Conservation (phyloP, 805 yeast species). For the Tetrapisispora arboricola region DNA sequence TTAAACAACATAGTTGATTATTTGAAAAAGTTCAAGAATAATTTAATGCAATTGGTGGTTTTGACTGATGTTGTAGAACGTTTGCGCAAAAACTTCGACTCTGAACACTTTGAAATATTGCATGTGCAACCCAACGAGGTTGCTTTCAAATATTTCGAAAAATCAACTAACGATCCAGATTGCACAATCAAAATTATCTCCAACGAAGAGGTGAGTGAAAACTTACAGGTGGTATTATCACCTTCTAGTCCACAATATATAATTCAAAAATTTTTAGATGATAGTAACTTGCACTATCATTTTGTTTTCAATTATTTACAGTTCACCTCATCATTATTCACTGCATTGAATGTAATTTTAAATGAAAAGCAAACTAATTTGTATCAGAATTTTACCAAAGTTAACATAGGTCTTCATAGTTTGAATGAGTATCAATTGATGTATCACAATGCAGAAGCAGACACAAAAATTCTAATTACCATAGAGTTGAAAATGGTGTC, state of each 20-base stretch:
- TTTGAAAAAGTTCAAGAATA: conserved; percentile 23
- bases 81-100: conserved; percentile 25
- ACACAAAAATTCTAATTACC: conserved; percentile 19
- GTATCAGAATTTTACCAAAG: conserved; percentile 10
- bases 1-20: conserved; percentile 20
- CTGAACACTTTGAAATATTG: conserved; percentile 25
- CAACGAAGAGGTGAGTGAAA: conserved; percentile 21
- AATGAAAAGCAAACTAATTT: conserved; percentile 5
- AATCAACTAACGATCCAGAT: conserved; percentile 18
- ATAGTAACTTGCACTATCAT: conserved; percentile 22
- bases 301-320: conserved; percentile 28
- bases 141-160: conserved; percentile 26
- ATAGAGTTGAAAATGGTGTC: conserved; percentile 23
- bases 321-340: conserved; percentile 25
- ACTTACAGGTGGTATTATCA: conserved; percentile 22
- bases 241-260: conserved; percentile 27
- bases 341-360: conserved; percentile 13
- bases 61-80: conserved; percentile 28
- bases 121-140: conserved; percentile 27
- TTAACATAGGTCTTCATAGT: conserved; percentile 22
- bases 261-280: conserved; percentile 25
- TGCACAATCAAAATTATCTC: conserved; percentile 26
- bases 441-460: conserved; percentile 20
- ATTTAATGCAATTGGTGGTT: conserved; percentile 26
- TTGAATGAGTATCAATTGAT: conserved; percentile 24